Percentiles rank a stretch among this genome's conserved stretches.
These are phyloP conservation scores for Beauveria medogensis DNA, from an alignment of 2,329 filamentous ascomycete species.

Conservation along the genomic window DNA sequence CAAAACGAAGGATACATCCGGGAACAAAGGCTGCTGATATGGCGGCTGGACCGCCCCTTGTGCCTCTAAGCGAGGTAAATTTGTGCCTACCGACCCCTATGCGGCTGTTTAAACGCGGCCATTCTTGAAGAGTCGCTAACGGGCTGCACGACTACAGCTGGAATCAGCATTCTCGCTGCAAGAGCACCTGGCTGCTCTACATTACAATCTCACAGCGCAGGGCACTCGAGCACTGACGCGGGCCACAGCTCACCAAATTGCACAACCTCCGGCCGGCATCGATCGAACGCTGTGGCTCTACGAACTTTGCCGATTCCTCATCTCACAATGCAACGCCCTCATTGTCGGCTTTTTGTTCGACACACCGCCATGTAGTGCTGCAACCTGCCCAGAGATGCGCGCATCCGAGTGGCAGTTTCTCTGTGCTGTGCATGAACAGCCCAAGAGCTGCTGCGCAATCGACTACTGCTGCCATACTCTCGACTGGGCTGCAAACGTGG, in stretches of 20 bases:
- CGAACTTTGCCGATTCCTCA: slow-evolving; percentile 92
- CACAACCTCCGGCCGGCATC: slow-evolving; percentile 70
- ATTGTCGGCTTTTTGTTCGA: slow-evolving; percentile 92
- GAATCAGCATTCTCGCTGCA: slow-evolving; percentile 96
- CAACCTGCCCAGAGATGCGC: slow-evolving; percentile 95
- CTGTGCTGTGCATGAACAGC: slow-evolving; percentile 92
- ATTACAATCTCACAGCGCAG: slow-evolving; percentile 67
- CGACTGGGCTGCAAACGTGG: slow-evolving; percentile 91
- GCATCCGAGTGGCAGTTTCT: slow-evolving; percentile 98
- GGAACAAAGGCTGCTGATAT: slow-evolving; percentile 91
- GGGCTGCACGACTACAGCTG: slow-evolving; percentile 48
- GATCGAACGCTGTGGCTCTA: slow-evolving; percentile 93
- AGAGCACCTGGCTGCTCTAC: slow-evolving; percentile 89
- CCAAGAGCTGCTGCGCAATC: slow-evolving; percentile 95
- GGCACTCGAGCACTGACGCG: slow-evolving; percentile 66
- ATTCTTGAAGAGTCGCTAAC: not conserved
- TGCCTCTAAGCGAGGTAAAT: slow-evolving; percentile 74
- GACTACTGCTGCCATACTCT: slow-evolving; percentile 99
- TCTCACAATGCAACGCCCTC: slow-evolving; percentile 86
- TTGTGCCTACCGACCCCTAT: not conserved
- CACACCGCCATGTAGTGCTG: slow-evolving; percentile 75
- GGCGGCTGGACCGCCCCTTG: slow-evolving; percentile 80
- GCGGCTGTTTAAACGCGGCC: not conserved
- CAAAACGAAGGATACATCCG: slow-evolving; percentile 78
- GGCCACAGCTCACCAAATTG: slow-evolving; percentile 65